Conservation (phyloP, 331 rosid species). For the Phaseolus coccineus region DNA sequence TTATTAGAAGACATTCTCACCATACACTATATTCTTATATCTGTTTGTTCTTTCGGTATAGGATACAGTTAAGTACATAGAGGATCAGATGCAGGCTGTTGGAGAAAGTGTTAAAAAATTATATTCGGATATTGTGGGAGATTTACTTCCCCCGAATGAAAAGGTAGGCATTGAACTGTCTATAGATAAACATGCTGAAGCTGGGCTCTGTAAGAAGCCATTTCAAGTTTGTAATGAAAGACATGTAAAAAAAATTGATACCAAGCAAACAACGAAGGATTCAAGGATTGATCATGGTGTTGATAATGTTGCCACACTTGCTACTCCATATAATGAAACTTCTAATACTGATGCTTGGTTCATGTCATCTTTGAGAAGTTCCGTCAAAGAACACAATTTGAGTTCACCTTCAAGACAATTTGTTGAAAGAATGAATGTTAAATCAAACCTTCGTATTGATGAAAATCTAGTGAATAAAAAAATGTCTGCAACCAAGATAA, state of each 20-base stretch:
- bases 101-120: slow-evolving; percentile 80
- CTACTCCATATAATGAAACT: slow-evolving; percentile 36
- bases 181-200: slow-evolving; percentile 47
- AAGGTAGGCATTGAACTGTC: slow-evolving; percentile 46
- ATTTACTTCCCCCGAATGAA: slow-evolving; percentile 67
- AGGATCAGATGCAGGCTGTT: slow-evolving; percentile 83
- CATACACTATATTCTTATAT: slow-evolving; percentile 14
- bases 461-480: slow-evolving; percentile 38
- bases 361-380: slow-evolving; percentile 47
- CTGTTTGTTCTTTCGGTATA: slow-evolving; percentile 51
- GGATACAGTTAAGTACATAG: slow-evolving; percentile 88
- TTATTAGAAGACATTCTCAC: slow-evolving; percentile 7
- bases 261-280: slow-evolving; percentile 41
- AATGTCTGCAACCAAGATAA: slow-evolving; percentile 40
- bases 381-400: slow-evolving; percentile 37
- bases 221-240: slow-evolving; percentile 47
- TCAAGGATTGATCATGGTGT: slow-evolving; percentile 41
- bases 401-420: slow-evolving; percentile 48
- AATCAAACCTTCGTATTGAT: slow-evolving; percentile 35
- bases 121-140: slow-evolving; percentile 76
- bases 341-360: slow-evolving; percentile 32
- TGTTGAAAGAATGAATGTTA: slow-evolving; percentile 35
- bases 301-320: slow-evolving; percentile 41
- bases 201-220: slow-evolving; percentile 51
- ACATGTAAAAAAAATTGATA: slow-evolving; percentile 43